Base-by-base conservation (phyloP, 768 basidiomycete species). In the Mycena venus region DNA sequence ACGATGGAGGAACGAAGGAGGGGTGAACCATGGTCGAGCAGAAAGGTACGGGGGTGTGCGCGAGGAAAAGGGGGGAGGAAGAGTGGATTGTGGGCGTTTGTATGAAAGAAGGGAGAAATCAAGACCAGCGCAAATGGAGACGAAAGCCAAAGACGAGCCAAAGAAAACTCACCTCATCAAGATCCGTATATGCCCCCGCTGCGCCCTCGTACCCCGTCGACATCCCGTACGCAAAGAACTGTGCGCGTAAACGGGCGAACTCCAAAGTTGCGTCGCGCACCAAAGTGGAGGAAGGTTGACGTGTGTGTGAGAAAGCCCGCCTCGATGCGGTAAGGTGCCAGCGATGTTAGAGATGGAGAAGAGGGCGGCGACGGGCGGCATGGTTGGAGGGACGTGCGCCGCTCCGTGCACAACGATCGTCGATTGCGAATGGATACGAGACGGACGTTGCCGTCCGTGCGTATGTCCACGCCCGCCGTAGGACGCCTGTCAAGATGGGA, bases 1-100 rank as follows among this genome's bases (percentile, higher is more conserved):
- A 38, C 40, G 60, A 61, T 61, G 60, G 60, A 60, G 36, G 60
- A 61, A 61, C 60, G n/a, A 61, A 42, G 60, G 38, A 61, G 60
- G 60, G 60, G 31, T 61, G 60, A n/a, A 61, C 23, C 60, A 61
- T 61, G 58, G 58, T 27, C 58, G n/a, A 60, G 58, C 58, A 60
- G 34, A 60, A 36, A 60, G 27, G 58, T 9, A 31, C 58, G 58
- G 27, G 58, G 58, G 36, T 47, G 44, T 47, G 44, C 44, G 44
- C 44, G 44, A 8, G 44, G 27, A 25, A 47, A 47, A n/a, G 44
- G 44, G n/a, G 14, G 44, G n/a, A n/a, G 44, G 25, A 51, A 51
- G 23, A 62, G 60, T 44, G 40, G 60, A 62, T 44, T 31, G 36
- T 47, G 59, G 29, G 60, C 17, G 60, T 31, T 4, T 51, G 60